phyloP scores from a whole-genome alignment of 2,329 filamentous ascomycete genomes.

The Ophiostoma ulmi region DNA sequence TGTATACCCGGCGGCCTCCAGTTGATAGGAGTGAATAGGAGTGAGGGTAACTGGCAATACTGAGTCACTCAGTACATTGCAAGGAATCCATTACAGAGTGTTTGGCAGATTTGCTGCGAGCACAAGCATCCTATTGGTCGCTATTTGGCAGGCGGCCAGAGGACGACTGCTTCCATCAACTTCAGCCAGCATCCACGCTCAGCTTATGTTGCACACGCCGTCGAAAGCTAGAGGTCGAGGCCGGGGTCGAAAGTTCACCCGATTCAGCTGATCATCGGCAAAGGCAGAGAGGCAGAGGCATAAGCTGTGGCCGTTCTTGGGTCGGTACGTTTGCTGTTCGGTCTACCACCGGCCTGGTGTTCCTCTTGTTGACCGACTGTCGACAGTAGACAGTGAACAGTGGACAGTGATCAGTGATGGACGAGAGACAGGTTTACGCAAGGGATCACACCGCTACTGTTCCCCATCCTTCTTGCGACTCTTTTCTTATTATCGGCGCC shows the following conservation, averaged over 20 bases:
- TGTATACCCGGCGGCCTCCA: not conserved
- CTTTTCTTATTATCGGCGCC: not conserved
- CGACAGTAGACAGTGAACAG: not conserved
- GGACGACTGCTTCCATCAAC: not conserved
- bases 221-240: not conserved
- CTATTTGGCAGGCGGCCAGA: not conserved
- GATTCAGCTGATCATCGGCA: not conserved
- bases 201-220: not conserved
- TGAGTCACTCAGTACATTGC: not conserved
- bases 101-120: not conserved
- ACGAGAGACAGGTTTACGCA: not conserved
- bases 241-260: not conserved
- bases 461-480: not conserved
- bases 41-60: too few relatives aligned
- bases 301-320: not conserved
- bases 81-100: not conserved
- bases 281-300: not conserved
- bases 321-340: not conserved
- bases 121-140: not conserved
- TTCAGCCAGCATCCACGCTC: not conserved
- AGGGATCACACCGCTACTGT: constrained; percentile 11
- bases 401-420: not conserved
- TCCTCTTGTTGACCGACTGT: not conserved
- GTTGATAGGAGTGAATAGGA: not conserved
- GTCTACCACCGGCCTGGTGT: too few relatives aligned